Evolutionary conservation across 2,329 filamentous ascomycete genomes (phyloP).

Genomic region (Scedosporium dehoogii): DNA sequence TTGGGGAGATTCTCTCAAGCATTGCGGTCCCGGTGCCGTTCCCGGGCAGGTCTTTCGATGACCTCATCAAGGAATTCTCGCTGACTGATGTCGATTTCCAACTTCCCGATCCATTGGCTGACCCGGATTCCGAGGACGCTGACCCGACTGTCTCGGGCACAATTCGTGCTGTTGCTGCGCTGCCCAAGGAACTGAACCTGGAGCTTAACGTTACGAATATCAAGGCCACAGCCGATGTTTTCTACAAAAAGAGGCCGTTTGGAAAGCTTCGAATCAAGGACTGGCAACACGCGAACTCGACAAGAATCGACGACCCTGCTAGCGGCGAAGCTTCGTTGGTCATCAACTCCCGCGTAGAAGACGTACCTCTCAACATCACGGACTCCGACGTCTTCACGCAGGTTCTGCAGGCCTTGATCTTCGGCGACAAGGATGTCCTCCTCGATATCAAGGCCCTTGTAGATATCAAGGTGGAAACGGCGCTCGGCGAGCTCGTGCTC

Average conservation of each 20-base stretch:
- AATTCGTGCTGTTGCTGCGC: conserved; percentile 64
- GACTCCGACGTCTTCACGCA: conserved; percentile 70
- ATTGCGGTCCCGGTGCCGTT: conserved; percentile 79
- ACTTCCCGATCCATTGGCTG: conserved; percentile 70
- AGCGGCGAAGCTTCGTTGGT: conserved; percentile 52
- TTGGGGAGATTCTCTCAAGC: conserved; percentile 68
- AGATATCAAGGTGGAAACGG: conserved; percentile 72
- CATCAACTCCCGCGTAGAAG: conserved; percentile 65
- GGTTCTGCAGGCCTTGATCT: conserved; percentile 71
- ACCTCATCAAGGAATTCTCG: conserved; percentile 75
- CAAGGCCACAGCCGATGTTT: conserved; percentile 68
- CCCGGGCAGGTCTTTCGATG: conserved; percentile 67
- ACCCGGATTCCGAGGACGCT: conserved; percentile 61
- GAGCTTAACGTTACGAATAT: conserved; percentile 68
- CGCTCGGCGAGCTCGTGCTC: conserved; percentile 69
- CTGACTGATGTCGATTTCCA: conserved; percentile 77
- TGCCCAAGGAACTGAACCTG: conserved; percentile 84
- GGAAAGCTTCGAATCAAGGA: conserved; percentile 68
- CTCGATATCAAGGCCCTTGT: conserved; percentile 71
- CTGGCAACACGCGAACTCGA: conserved; percentile 81
- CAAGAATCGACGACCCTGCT: conserved; percentile 43
- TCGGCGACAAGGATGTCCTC: conserved; percentile 58
- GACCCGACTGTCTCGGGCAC: conserved; percentile 75
- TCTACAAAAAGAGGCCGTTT: conserved; percentile 67
- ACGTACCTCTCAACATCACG: conserved; percentile 75